Evolutionary conservation across 352 stramenopile genomes (phyloP), one percentile per base, ranked within the genome.

Genomic region (Phytopythium helicoides): DNA sequence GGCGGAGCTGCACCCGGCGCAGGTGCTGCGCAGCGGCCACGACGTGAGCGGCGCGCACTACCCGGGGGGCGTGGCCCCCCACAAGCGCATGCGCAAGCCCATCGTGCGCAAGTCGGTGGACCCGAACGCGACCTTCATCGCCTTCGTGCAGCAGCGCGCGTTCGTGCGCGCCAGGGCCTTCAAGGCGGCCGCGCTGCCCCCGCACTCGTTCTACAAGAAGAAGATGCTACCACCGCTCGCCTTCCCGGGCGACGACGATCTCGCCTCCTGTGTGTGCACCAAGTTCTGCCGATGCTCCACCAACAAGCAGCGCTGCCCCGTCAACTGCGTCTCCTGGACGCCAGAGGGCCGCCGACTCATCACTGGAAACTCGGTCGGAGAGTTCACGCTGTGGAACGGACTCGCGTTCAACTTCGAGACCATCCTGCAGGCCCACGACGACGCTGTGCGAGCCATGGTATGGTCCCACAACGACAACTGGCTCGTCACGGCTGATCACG

Each of bases 381-480:
- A 97, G 69, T 98, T 99, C 68, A 99, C 95, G 49, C 78, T 99
- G 41, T 99, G 97, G 97, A 98, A 98, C 66, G 94, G 95, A 4
- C 81, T 98, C 39, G 96, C 94, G 25, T 99, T 99, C 78, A 97
- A 97, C 56, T 98, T 98, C 66, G 96, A 98, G 82, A 95, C 96
- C 3, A 98, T 98, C 54, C 85, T 99, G 56, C 90, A 94, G 55
- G 84, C 84, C n/a, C 82, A 96, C 66, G 68, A 97, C 68, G 59
- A 90, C 48, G 86, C 88, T 0, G 86, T 97, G 54, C 66, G 86
- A 14, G 84, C 89, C 28, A 97, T 96, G 86, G 82, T 95, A 46
- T 96, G 86, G 87, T 96, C 84, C 6, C 86, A 94, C 60, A 94
- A 94, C 57, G 83, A 92, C 68, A 96, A 95, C 54, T 93, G 83